These are phyloP conservation scores for bread wheat (Triticum aestivum) DNA, from an alignment of 176 grass and related monocot species.

Conservation along the genomic window DNA sequence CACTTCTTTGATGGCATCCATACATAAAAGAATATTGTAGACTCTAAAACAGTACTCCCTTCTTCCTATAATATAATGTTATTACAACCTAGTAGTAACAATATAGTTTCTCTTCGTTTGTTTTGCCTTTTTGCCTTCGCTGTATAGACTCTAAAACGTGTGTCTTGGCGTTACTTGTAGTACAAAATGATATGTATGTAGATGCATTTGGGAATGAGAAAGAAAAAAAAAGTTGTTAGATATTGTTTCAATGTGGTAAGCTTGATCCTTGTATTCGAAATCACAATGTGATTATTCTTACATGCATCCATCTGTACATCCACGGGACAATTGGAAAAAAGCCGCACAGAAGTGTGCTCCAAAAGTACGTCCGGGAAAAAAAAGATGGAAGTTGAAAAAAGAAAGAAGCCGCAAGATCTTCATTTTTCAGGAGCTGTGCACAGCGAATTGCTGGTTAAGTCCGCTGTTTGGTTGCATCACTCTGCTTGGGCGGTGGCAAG, in stretches of 20 bases:
- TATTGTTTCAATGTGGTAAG: neutral
- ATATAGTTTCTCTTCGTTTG: neutral
- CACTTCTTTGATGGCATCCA: neutral
- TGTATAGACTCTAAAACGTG: neutral
- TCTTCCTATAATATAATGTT: too few species aligned
- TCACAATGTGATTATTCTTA: conserved; percentile 38
- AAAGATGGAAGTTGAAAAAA: conserved; percentile 21
- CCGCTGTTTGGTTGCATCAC: conserved; percentile 10
- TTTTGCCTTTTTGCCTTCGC: neutral
- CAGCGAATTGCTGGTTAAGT: conserved; percentile 29
- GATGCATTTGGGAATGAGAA: neutral
- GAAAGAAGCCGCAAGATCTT: neutral
- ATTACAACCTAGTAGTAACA: neutral
- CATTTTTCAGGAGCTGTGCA: conserved; percentile 27
- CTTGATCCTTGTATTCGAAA: conserved; percentile 33
- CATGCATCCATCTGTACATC: conserved; percentile 42
- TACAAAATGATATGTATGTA: neutral
- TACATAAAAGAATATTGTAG: neutral
- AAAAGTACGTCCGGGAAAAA: conserved; percentile 28
- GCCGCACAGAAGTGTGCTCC: conserved; percentile 42
- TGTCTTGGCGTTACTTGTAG: neutral
- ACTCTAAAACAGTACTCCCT: neutral
- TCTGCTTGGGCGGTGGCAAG: conserved; percentile 32
- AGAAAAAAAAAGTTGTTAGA: neutral
- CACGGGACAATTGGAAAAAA: conserved; percentile 45